phyloP scores from a whole-genome alignment of 441 rosid species.

The Erysimum cheiri region DNA sequence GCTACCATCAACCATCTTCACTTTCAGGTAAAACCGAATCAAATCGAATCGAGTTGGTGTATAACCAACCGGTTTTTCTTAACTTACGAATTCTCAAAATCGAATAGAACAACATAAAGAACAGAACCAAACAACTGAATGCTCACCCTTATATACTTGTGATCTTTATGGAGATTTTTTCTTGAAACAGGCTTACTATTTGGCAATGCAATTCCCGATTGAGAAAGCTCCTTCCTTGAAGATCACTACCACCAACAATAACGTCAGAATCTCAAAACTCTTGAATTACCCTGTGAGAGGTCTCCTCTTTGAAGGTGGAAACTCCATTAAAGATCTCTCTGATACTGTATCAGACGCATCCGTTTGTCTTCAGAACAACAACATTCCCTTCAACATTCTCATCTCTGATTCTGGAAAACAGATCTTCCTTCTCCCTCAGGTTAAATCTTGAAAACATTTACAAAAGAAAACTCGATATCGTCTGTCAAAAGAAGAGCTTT shows the following conservation, averaged over 20 bases:
- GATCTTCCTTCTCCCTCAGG: slow-evolving; percentile 89
- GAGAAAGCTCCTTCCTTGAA: slow-evolving; percentile 81
- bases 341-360: slow-evolving; percentile 73
- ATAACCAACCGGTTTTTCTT: neutral
- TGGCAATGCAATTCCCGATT: slow-evolving; percentile 81
- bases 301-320: slow-evolving; percentile 80
- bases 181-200: slow-evolving; percentile 75
- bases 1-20: slow-evolving; percentile 99
- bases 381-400: slow-evolving; percentile 88
- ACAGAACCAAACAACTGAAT: neutral
- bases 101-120: neutral
- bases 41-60: too few relatives aligned
- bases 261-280: slow-evolving; percentile 71
- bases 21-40: slow-evolving; percentile 71
- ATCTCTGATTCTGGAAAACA: slow-evolving; percentile 81
- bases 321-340: slow-evolving; percentile 60
- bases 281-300: slow-evolving; percentile 82
- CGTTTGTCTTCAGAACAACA: slow-evolving; percentile 86
- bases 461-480: slow-evolving; percentile 15
- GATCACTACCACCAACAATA: slow-evolving; percentile 50
- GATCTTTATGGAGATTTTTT: neutral
- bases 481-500: neutral
- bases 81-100: neutral
- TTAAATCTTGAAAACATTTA: slow-evolving; percentile 19
- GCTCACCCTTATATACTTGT: neutral